These are phyloP conservation scores for Podaxis sp. DNA, from an alignment of 768 basidiomycete genomes.

Conservation along the genomic window DNA sequence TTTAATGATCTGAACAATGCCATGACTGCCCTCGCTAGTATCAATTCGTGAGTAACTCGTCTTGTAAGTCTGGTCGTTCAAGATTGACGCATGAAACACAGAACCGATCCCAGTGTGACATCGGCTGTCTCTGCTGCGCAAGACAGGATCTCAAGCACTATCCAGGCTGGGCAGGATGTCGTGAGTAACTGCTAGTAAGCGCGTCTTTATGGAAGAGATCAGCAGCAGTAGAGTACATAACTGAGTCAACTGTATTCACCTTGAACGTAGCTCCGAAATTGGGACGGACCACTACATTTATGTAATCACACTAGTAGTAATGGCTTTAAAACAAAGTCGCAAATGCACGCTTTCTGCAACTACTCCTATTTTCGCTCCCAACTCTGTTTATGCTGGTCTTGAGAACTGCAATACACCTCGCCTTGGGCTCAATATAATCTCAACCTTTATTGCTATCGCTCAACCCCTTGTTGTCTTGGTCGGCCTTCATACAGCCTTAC, in stretches of 20 bases:
- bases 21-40: slow-evolving; percentile 21
- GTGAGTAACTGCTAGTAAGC: slow-evolving; percentile 20
- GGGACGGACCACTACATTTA: too few species aligned
- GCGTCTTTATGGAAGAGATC: not conserved
- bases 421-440: not conserved
- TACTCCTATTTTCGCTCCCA: not conserved
- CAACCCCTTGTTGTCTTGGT: slow-evolving; percentile 20
- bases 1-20: slow-evolving; percentile 22
- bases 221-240: not conserved
- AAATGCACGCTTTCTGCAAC: not conserved
- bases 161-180: slow-evolving; percentile 23
- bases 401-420: slow-evolving; percentile 26
- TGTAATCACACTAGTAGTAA: not conserved
- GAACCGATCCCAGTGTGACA: slow-evolving; percentile 24
- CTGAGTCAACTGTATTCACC: not conserved
- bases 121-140: slow-evolving; percentile 20
- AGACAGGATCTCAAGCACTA: slow-evolving; percentile 21
- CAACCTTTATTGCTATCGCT: slow-evolving; percentile 13
- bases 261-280: not conserved
- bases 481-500: slow-evolving; percentile 22
- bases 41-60: slow-evolving; percentile 24
- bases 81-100: slow-evolving; percentile 3
- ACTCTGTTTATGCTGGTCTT: slow-evolving; percentile 29
- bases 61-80: not conserved
- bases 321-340: slow-evolving; percentile 10